Percentiles rank a stretch among this genome's conserved stretches.
phyloP scores from a whole-genome alignment of 2,329 filamentous ascomycete genomes.

The Cryphonectria radicalis region DNA sequence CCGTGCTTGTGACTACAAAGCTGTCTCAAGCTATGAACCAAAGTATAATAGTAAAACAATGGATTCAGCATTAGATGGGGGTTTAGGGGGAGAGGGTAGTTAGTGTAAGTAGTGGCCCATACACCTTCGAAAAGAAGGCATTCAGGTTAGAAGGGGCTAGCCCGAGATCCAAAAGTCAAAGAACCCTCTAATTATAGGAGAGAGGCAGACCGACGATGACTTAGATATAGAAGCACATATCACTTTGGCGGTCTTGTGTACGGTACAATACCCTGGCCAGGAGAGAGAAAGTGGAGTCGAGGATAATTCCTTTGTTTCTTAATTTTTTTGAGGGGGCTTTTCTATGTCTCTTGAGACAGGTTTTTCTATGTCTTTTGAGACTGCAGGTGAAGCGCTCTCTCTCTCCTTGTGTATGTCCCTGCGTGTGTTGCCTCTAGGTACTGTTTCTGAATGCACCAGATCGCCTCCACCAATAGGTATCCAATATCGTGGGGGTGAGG shows the following conservation, averaged over 20 bases:
- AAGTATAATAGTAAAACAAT: too few relatives aligned
- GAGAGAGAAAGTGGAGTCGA: not conserved
- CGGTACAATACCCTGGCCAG: not conserved
- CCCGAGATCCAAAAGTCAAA: not conserved
- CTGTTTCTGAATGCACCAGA: slow-evolving; percentile 4
- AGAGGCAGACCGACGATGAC: too few relatives aligned
- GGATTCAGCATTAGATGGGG: too few relatives aligned
- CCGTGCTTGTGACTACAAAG: too few relatives aligned
- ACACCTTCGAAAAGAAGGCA: too few relatives aligned
- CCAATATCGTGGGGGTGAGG: not conserved
- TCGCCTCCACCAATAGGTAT: not conserved
- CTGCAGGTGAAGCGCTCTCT: not conserved
- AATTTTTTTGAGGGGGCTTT: not conserved
- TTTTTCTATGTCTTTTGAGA: not conserved
- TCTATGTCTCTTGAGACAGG: not conserved
- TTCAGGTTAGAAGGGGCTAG: too few relatives aligned
- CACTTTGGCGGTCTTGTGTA: not conserved
- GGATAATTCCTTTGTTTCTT: not conserved
- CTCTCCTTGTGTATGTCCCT: not conserved
- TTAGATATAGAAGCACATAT: not conserved
- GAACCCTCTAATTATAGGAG: not conserved
- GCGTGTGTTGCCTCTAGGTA: not conserved
- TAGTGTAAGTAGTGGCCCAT: too few relatives aligned
- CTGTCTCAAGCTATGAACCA: too few relatives aligned
- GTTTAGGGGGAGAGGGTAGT: too few relatives aligned